Evolutionary conservation across 2,329 filamentous ascomycete species (phyloP), one percentile per base, ranked within the genome.

Genomic region (Scedosporium boydii): DNA sequence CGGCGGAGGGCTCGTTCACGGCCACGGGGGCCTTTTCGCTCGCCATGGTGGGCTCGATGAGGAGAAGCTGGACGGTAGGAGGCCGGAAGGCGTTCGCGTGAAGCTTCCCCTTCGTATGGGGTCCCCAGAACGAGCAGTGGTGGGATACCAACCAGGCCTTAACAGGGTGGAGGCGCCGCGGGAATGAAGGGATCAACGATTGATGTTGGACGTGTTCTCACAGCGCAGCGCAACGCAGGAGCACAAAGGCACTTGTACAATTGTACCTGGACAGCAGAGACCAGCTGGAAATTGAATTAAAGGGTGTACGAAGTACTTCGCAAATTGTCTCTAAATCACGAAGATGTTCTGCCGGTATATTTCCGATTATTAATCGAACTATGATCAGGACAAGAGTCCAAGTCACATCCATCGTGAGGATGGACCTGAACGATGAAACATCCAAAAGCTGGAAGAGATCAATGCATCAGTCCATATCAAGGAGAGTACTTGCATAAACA

Each of bases 1-100:
- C 51, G 27, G 42, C 44, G 38, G 58, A 46, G 63, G 46, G 59
- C 38, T 63, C 7, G 59, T 14, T 41, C 7, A n/a, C 23, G 46
- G 18, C 60, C 16, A 26, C 34, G 60, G 18, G 12, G 34, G 21
- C 58, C 44, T 42, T 48, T 9, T 16, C 44, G 46, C 27, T 61
- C 12, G 46, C 59, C 59, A 61, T 61, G 29, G 29, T 55, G 44
- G 26, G 29, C 55, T 21, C 12, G 12, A 23, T 6, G 29, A 38
- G 57, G 38, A 21, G 18, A 48, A 60, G 42, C 21, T 16, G 14
- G n/a, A 14, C 12, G 12, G 18, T n/a, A 14, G 27, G 14, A 42
- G 42, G 58, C 21, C 23, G 44, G 42, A 26, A 42, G 42, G 23
- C 58, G 58, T 29, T 34, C 21, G 48, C 48, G 21, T 53, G 21